Conservation (phyloP, 139 green algal species). For the Edaphochlamys debaryana region DNA sequence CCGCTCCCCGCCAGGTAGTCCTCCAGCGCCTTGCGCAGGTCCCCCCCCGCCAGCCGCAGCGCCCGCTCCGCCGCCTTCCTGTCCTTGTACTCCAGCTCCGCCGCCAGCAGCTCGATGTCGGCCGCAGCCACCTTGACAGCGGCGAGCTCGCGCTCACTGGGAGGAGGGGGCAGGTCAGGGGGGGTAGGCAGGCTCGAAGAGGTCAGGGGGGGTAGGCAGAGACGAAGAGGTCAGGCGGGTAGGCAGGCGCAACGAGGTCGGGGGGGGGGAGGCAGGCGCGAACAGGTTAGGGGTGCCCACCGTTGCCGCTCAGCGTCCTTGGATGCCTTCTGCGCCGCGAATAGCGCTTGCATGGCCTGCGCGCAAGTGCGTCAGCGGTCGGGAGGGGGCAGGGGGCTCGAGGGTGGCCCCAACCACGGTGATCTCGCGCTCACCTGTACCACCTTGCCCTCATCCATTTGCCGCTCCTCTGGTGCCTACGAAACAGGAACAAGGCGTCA, state of each 20-base stretch:
- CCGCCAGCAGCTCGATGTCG: constrained; percentile 74
- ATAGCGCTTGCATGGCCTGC: constrained; percentile 75
- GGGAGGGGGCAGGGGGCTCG: background rate
- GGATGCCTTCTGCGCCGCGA: constrained; percentile 67
- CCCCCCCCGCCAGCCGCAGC: constrained; percentile 73
- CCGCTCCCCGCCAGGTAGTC: constrained; percentile 63
- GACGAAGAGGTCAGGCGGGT: no score
- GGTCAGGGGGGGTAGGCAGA: background rate
- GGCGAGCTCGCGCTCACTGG: constrained; percentile 80
- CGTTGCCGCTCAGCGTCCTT: constrained; percentile 65
- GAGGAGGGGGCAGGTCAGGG: background rate
- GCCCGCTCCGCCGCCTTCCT: constrained; percentile 77
- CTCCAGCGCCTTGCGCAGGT: constrained; percentile 65
- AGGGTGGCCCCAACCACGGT: no score
- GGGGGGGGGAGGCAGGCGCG: background rate
- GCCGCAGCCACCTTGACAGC: constrained; percentile 75
- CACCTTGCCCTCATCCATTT: constrained; percentile 63
- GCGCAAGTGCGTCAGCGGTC: background rate
- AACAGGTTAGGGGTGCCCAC: no score
- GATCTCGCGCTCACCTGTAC: no score
- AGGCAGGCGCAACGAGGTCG: background rate
- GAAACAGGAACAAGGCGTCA: no score
- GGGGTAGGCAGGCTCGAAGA: no score
- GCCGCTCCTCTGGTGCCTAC: constrained; percentile 47
- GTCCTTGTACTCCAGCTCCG: constrained; percentile 77